Conservation (phyloP, 352 stramenopile genomes). For the Phytophthora sp. region DNA sequence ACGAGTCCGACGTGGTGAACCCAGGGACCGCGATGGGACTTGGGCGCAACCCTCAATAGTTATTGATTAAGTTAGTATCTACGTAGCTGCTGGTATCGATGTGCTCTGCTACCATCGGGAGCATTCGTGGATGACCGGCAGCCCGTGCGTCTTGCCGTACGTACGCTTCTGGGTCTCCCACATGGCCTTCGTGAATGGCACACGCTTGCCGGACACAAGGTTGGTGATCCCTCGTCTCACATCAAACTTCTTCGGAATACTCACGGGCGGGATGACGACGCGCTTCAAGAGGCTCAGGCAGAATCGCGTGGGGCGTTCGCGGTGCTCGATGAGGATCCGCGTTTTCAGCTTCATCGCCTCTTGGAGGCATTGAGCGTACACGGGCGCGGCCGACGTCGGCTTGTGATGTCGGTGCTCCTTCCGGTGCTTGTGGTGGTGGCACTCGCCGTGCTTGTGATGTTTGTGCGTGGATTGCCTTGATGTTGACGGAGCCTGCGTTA, state of each 20-base stretch:
- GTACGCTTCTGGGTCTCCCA: conserved; percentile 53
- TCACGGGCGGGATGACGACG: conserved; percentile 58
- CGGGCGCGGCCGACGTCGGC: conserved; percentile 21
- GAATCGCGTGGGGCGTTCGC: conserved; percentile 57
- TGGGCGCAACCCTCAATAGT: conserved; percentile 1
- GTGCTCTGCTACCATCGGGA: neutral
- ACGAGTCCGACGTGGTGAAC: conserved; percentile 5
- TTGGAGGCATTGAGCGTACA: conserved; percentile 43
- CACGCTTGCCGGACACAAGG: conserved; percentile 60
- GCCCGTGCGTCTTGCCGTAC: conserved; percentile 23
- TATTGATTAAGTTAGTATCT: conserved; percentile 22
- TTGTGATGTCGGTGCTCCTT: conserved; percentile 14
- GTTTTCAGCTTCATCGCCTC: conserved; percentile 67
- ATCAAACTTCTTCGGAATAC: conserved; percentile 48
- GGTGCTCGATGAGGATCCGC: conserved; percentile 54
- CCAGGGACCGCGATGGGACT: neutral
- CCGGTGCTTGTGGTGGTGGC: conserved; percentile 16
- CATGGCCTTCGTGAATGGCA: conserved; percentile 72
- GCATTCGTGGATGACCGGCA: conserved; percentile 30
- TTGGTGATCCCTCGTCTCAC: conserved; percentile 34
- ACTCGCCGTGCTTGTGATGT: conserved; percentile 9
- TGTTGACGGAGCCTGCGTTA: conserved; percentile 9
- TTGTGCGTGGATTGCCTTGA: conserved; percentile 22
- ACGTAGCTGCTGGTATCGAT: neutral
- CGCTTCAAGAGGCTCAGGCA: conserved; percentile 67